Conservation (phyloP, 495 filamentous ascomycete species). For the Lasiosphaeris hirsuta region DNA sequence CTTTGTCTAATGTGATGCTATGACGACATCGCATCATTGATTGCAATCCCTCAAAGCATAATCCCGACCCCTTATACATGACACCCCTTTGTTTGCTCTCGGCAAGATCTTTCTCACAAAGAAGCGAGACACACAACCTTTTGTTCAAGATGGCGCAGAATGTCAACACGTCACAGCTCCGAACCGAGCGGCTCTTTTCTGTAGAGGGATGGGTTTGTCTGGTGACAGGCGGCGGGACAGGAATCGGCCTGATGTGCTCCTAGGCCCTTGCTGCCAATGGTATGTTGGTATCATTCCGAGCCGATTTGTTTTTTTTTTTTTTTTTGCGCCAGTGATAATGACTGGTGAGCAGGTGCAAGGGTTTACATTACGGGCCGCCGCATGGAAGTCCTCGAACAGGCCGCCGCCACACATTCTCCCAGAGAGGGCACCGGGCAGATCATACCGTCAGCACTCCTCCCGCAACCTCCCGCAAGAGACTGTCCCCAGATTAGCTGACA, state of each 20-base stretch:
- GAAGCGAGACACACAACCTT: too few species aligned
- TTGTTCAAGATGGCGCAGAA: conserved; percentile 12
- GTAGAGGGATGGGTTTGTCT: conserved; percentile 56
- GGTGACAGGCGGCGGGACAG: conserved; percentile 55
- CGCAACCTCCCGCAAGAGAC: not conserved
- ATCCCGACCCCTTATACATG: too few species aligned
- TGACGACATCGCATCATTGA: too few species aligned
- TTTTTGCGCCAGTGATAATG: not conserved
- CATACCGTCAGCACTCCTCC: conserved; percentile 22
- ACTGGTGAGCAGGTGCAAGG: conserved; percentile 39
- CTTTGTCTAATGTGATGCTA: too few species aligned
- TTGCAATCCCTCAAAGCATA: too few species aligned
- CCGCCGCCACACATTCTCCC: conserved; percentile 38
- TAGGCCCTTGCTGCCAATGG: conserved; percentile 59
- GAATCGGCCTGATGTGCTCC: conserved; percentile 62
- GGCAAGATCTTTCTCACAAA: too few species aligned
- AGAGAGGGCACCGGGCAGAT: conserved; percentile 27
- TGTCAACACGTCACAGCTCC: conserved; percentile 33
- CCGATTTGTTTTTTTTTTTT: not conserved
- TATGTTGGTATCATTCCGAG: not conserved
- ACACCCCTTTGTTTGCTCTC: too few species aligned
- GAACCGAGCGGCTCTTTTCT: conserved; percentile 44
- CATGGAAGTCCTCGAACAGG: conserved; percentile 49
- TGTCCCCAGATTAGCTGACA: not conserved
- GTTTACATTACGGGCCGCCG: conserved; percentile 67